A percentile compares a stretch with the other conserved stretches of the same genome.
Evolutionary conservation across 2,329 filamentous ascomycete species (phyloP).

Genomic region (Drechslera avenae): DNA sequence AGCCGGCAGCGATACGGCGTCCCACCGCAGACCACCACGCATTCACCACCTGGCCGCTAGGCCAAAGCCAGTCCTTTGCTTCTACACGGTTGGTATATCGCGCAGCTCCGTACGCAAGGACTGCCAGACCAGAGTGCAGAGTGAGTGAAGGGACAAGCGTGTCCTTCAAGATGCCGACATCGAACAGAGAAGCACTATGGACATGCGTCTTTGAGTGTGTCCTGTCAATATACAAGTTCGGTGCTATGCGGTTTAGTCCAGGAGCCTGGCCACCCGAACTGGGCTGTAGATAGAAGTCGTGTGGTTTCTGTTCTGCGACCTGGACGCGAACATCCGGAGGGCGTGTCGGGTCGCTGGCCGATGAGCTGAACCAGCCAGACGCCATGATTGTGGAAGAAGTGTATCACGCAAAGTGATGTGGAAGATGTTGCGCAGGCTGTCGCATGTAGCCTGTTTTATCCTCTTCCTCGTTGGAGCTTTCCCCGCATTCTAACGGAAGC

Average conservation of each 20-base stretch:
- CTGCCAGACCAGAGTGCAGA: conserved; percentile 58
- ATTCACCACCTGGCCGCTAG: conserved; percentile 59
- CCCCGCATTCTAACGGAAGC: conserved; percentile 28
- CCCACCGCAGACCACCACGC: conserved; percentile 67
- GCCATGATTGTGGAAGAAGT: conserved; percentile 23
- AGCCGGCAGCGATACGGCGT: conserved; percentile 54
- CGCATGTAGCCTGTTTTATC: conserved; percentile 13
- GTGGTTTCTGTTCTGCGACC: conserved; percentile 38
- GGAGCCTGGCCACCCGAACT: conserved; percentile 27
- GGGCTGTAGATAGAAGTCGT: conserved; percentile 40
- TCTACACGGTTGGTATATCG: conserved; percentile 61
- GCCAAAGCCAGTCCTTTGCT: conserved; percentile 66
- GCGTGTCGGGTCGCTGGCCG: conserved; percentile 23
- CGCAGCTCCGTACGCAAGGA: conserved; percentile 59
- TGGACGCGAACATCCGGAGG: conserved; percentile 41
- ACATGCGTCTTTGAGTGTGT: conserved; percentile 43
- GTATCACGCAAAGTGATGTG: conserved; percentile 3
- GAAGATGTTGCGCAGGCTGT: conserved; percentile 3
- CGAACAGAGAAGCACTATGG: conserved; percentile 39
- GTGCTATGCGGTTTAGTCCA: conserved; percentile 2
- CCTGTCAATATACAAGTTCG: conserved; percentile 28
- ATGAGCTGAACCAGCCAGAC: conserved; percentile 37
- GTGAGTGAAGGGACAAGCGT: conserved; percentile 61
- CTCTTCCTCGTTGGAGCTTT: conserved; percentile 21
- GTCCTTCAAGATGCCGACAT: conserved; percentile 59